Base-by-base conservation (phyloP, 257 asterid genomes). In the Nicotiana knightiana region DNA sequence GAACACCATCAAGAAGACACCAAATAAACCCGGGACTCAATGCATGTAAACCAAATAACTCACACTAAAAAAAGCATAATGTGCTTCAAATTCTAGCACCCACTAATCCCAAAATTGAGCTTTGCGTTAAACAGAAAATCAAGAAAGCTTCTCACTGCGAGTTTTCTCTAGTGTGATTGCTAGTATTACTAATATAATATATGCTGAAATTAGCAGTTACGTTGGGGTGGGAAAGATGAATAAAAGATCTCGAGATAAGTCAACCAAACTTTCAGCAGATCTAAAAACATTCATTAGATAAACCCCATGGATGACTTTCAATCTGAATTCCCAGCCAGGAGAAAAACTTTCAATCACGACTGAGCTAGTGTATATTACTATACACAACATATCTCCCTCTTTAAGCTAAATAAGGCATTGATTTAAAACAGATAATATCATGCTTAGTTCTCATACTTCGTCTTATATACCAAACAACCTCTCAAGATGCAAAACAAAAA, bases 1-100 rank as follows among this genome's bases (percentile, higher is more conserved):
- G 90, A 81, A 83, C 8, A 51, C 30, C 81, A 81, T 43, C 70
- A 66, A 81, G 35, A 30, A 71, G 21, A 51, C 24, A 53, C 12
- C 24, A 46, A 54, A 71, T 43, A 17, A 39, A 71, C 5, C n/a
- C 12, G 4, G 57, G 17, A 53, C 58, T 53, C 17, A 53, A 53
- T 53, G 18, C 58, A 13, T 15, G 18, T 53, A 53, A 53, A 53
- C 18, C 58, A 53, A 53, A 15, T 53, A 13, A 3, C 58, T 4
- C 18, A 53, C 58, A 53, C 1, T 53, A 43, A 43, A 53, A 53
- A 53, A 15, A 53, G 9, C 58, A 15, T 13, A 53, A 12, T 53
- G 18, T 1, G 58, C 57, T 53, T 53, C 57, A 53, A 53, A 53
- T 12, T 4, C 3, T 53, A 53, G 57, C 57, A 17, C 58, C 18